Evolutionary conservation across 1,284 basidiomycete species (phyloP), one percentile per base, ranked within the genome.

Genomic region (Moniliophthora roreri): DNA sequence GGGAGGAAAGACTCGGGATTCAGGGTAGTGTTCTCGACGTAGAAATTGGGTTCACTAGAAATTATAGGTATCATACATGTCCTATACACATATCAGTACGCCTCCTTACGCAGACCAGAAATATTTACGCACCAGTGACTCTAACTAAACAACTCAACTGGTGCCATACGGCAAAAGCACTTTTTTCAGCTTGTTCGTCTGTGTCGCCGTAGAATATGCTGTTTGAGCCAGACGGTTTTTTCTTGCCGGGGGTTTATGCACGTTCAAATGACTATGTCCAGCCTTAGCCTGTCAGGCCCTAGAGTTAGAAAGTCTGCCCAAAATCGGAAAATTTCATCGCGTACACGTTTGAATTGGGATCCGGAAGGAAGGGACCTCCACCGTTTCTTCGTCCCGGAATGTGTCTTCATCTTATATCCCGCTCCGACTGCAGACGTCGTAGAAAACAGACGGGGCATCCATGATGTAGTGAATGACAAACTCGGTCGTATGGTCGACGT

Each of bases 331-430:
- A 36, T 10, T 6, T 28, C 23, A 55, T 18, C 8, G 70, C 83
- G 47, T 61, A 91, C 89, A 56, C 89, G 85, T 75, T 91, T 91
- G 74, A 91, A 91, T n/a, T 74, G 66, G 41, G 55, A 64, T 28
- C 87, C 84, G 21, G 80, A 84, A 15, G 80, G 78, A 36, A 91
- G 70, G 1, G 85, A 83, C 57, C 80, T 75, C 87, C 87, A 91
- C 59, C 89, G 73, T 69, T 91, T 91, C 74, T 90, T 91, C n/a
- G 89, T 79, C 9, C 89, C 89, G 3, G 80, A 84, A 66, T 91
- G 88, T 0, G 85, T 81, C 68, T 91, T 91, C 60, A 91, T 71
- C 70, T 91, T 91, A 50, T 83, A 83, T 15, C 72, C 73, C 49
- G 79, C 79, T 54, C 74, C 70, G 42, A 62, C 60, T 10, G 74